Evolutionary conservation across 2,329 filamentous ascomycete genomes (phyloP).

Genomic region (Colletotrichum filicis): DNA sequence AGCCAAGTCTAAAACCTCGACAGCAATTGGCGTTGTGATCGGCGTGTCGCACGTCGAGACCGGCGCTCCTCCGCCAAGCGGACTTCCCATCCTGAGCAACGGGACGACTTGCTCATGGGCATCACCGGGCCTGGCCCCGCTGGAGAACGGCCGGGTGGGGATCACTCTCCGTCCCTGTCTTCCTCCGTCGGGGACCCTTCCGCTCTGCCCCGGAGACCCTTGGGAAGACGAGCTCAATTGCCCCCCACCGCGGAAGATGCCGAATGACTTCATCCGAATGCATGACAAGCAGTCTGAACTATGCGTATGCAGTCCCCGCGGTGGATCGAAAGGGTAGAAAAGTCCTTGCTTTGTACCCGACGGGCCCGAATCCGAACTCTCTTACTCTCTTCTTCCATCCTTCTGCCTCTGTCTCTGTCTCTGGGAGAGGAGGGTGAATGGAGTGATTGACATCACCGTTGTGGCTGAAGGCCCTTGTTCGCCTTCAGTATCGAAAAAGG

Average conservation of each 20-base stretch:
- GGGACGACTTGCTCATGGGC: neutral
- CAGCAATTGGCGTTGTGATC: conserved; percentile 10
- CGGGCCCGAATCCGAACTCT: conserved; percentile 20
- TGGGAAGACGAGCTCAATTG: neutral
- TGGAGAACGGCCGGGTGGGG: conserved; percentile 10
- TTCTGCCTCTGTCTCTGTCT: neutral
- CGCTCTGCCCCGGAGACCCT: neutral
- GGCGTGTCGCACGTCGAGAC: neutral
- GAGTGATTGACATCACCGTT: neutral
- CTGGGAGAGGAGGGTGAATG: neutral
- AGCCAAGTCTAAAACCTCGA: neutral
- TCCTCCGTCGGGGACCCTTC: neutral
- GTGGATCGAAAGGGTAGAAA: neutral
- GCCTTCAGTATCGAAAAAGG: neutral
- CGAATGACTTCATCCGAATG: conserved; percentile 24
- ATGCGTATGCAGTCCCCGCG: neutral
- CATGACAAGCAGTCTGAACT: neutral
- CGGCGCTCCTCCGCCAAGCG: conserved; percentile 23
- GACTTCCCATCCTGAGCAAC: neutral
- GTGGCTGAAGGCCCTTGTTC: neutral
- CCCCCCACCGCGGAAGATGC: conserved; percentile 11
- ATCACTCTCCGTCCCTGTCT: neutral
- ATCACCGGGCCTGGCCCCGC: neutral
- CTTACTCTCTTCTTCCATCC: neutral
- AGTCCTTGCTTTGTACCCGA: neutral